phyloP scores from a whole-genome alignment of 768 basidiomycete species.

The Boletus reticulatus region DNA sequence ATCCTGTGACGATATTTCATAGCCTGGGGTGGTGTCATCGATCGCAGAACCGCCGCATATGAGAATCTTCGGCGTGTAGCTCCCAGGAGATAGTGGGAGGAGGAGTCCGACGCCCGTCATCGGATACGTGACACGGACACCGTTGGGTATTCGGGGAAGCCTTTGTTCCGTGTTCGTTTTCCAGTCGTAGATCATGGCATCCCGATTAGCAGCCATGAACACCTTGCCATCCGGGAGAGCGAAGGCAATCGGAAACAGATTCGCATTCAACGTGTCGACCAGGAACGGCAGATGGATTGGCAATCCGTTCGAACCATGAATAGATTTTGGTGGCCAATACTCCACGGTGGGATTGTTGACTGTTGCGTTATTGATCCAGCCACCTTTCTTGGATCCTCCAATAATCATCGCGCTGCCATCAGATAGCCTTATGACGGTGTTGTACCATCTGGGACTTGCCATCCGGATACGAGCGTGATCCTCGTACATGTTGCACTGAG shows the following conservation, averaged over 20 bases:
- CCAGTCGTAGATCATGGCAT: slow-evolving; percentile 83
- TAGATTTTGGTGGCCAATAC: slow-evolving; percentile 78
- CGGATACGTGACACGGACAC: slow-evolving; percentile 79
- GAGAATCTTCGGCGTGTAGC: slow-evolving; percentile 68
- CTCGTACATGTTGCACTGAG: slow-evolving; percentile 62
- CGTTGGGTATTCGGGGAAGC: slow-evolving; percentile 71
- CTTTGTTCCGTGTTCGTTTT: slow-evolving; percentile 53
- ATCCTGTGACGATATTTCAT: slow-evolving; percentile 68
- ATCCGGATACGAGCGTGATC: slow-evolving; percentile 61
- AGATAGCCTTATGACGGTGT: slow-evolving; percentile 61
- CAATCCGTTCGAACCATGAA: slow-evolving; percentile 64
- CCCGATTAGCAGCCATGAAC: slow-evolving; percentile 76
- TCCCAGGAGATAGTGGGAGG: slow-evolving; percentile 63
- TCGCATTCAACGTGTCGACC: slow-evolving; percentile 72
- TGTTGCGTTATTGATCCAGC: slow-evolving; percentile 83
- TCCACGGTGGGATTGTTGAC: slow-evolving; percentile 81
- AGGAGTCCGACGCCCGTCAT: slow-evolving; percentile 76
- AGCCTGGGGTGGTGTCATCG: slow-evolving; percentile 56
- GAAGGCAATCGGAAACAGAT: slow-evolving; percentile 79
- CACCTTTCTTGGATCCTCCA: slow-evolving; percentile 77
- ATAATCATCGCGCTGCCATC: slow-evolving; percentile 86
- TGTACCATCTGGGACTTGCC: slow-evolving; percentile 83
- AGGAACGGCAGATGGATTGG: slow-evolving; percentile 65
- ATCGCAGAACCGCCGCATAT: slow-evolving; percentile 76
- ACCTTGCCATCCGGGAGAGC: slow-evolving; percentile 64